Evolutionary conservation across 1,284 basidiomycete species (phyloP), one percentile per base, ranked within the genome.

Genomic region (Sphagnurus paluster): DNA sequence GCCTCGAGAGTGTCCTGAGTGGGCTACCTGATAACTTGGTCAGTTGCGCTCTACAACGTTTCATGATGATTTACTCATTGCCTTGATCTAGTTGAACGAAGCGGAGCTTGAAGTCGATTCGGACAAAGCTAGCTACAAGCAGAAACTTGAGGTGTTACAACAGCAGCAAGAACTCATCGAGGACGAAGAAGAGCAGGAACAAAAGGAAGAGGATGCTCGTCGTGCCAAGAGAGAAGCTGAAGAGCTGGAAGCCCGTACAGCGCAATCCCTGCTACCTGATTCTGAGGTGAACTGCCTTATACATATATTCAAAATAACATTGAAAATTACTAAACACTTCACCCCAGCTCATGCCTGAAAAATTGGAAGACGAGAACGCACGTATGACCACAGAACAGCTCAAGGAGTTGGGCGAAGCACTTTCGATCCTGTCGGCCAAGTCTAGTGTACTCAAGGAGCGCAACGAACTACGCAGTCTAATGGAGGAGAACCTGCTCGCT

Each of bases 111-210:
- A 94, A 68, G 94, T 98, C 35, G 92, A 93, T 59, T 90, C 87
- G 46, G 93, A 97, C 42, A 88, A 90, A 44, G 91, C 94, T 11
- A 93, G 86, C 59, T 98, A 98, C 80, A 97, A 98, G 76, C 93
- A 98, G 75, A 94, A 96, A 69, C 81, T 99, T 49, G 96, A 98
- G 58, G 96, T 99, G 6, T 74, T 99, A 65, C 90, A 97, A 62
- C 92, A 99, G 65, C 96, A 99, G 69, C 93, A 99, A 66, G 96
- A 99, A 68, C 89, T 99, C 50, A 99, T 99, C 64, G 95, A 98
- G 67, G 96, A 98, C 65, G 96, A 99, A 70, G 86, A 95, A 54
- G 96, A 98, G 66, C 96, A 99, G 69, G 97, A 99, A 59, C 82
- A 92, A 67, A 95, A 97, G 67, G 95, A 97, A 65, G 89, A 93